Conservation (phyloP, 192 early-diverging fungal genomes). For the Diversispora eburnea region DNA sequence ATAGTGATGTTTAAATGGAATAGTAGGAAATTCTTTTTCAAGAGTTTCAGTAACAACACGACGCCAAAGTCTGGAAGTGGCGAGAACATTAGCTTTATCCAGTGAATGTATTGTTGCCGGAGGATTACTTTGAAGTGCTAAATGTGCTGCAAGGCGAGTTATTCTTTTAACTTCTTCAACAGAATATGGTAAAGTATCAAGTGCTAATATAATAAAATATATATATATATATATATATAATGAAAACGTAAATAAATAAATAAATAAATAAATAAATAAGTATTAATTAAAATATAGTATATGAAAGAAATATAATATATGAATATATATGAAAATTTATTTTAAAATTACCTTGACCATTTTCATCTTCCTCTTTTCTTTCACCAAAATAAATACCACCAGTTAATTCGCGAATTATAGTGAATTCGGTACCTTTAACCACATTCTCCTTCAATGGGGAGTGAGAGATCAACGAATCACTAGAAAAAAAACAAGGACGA, state of each 20-base stretch:
- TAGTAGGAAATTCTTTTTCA: constrained; percentile 81
- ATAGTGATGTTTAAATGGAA: constrained; percentile 86
- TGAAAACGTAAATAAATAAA: neutral
- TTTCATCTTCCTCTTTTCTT: constrained; percentile 68
- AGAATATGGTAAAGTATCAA: constrained; percentile 93
- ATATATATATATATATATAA: neutral
- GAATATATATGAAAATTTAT: neutral
- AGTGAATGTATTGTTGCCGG: constrained; percentile 89
- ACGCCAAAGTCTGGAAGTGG: constrained; percentile 96
- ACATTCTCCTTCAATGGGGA: constrained; percentile 91
- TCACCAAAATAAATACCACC: constrained; percentile 98
- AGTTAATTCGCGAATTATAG: constrained; percentile 91
- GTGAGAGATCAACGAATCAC: constrained; percentile 69
- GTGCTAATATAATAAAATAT: constrained; percentile 50
- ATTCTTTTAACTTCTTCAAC: constrained; percentile 90
- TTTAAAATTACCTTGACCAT: constrained; percentile 57
- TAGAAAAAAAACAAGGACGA: constrained; percentile 91
- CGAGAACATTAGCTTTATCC: constrained; percentile 98
- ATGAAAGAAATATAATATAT: no score
- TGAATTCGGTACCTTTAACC: constrained; percentile 88
- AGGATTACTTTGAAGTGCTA: constrained; percentile 77
- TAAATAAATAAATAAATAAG: constrained; percentile 13
- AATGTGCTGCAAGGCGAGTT: constrained; percentile 86
- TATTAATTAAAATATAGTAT: no score
- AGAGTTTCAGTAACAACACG: constrained; percentile 88